phyloP scores from a whole-genome alignment of 495 filamentous ascomycete species.

The Trichoderma erinaceum region DNA sequence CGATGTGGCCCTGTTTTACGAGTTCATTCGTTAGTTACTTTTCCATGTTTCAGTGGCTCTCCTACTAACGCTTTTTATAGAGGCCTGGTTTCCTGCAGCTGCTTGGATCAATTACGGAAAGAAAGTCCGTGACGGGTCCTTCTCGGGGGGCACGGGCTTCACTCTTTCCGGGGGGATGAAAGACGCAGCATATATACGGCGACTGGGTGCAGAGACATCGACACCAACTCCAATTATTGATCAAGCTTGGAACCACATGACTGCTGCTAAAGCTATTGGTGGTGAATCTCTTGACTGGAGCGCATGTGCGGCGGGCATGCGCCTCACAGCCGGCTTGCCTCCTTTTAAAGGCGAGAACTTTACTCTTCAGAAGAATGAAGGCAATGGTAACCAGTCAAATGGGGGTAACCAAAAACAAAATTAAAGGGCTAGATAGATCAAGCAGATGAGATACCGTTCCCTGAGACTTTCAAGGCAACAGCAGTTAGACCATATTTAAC shows the following conservation, averaged over 20 bases:
- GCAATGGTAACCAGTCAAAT: too few relatives aligned
- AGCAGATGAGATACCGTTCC: too few relatives aligned
- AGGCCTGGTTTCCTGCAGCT: constrained; percentile 18
- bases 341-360: constrained; percentile 17
- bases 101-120: constrained; percentile 21
- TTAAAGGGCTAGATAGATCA: too few relatives aligned
- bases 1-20: constrained; percentile 12
- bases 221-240: constrained; percentile 19
- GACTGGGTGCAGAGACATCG: constrained; percentile 13
- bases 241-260: constrained; percentile 17
- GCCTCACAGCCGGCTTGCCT: constrained; percentile 17
- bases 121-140: constrained; percentile 20
- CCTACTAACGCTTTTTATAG: too few relatives aligned
- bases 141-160: constrained; percentile 1
- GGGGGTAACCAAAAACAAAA: too few relatives aligned
- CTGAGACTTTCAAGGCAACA: too few relatives aligned
- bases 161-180: constrained; percentile 11
- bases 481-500: too few relatives aligned
- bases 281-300: constrained; percentile 20
- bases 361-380: neutral
- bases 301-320: constrained; percentile 20
- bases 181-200: constrained; percentile 15
- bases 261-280: constrained; percentile 17
- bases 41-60: too few relatives aligned
- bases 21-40: neutral